These are phyloP conservation scores for Pouteria campechiana DNA, from an alignment of 179 eudicot genomes.

Conservation along the genomic window DNA sequence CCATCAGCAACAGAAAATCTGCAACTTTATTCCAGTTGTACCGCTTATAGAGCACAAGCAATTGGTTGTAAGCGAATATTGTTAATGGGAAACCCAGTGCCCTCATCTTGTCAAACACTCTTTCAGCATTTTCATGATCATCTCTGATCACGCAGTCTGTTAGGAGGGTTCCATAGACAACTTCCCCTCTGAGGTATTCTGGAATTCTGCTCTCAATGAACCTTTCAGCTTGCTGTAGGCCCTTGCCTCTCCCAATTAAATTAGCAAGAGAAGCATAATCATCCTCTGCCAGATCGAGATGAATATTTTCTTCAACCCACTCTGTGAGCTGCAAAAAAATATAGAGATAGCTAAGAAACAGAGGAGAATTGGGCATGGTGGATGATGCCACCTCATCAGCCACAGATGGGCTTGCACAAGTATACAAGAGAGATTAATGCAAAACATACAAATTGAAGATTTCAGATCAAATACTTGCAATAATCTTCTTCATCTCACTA, in stretches of 20 bases:
- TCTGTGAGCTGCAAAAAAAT: conserved; percentile 51
- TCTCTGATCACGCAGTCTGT: conserved; percentile 35
- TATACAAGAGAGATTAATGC: no score
- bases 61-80: conserved; percentile 55
- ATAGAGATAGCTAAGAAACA: not conserved
- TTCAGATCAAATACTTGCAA: no score
- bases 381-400: no score
- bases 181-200: conserved; percentile 38
- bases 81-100: conserved; percentile 39
- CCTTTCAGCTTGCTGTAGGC: conserved; percentile 51
- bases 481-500: no score
- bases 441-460: no score
- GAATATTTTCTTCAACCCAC: conserved; percentile 56
- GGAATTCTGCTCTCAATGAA: conserved; percentile 61
- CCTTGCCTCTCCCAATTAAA: conserved; percentile 63
- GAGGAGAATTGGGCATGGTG: no score
- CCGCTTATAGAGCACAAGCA: conserved; percentile 70
- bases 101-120: conserved; percentile 74
- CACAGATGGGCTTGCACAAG: no score
- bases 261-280: conserved; percentile 64
- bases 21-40: conserved; percentile 61
- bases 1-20: conserved; percentile 67
- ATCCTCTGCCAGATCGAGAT: conserved; percentile 37
- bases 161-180: conserved; percentile 53
- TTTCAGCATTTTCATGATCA: conserved; percentile 51